Evolutionary conservation across 352 stramenopile species (phyloP), one percentile per base, ranked within the genome.

Genomic region (Phytophthora kernoviae): DNA sequence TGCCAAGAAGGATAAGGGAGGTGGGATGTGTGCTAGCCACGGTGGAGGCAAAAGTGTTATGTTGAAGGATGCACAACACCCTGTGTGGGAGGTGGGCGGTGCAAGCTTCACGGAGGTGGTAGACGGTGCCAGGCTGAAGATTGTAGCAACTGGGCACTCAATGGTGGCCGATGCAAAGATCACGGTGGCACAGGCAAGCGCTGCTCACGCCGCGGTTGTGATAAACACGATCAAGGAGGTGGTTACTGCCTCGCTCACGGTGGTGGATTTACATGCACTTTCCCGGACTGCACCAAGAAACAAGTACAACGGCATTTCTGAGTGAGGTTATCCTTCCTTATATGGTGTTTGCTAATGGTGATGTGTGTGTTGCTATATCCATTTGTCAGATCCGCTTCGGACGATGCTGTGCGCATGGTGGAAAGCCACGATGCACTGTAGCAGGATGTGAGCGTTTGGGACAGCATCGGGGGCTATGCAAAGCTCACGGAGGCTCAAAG

Each of bases 41-140:
- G 87, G 87, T 5, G 87, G 87, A 6, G 87, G 87, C 21, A 93
- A 93, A 90, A 91, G 47, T 95, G 86, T 54, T 95, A 77, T 33
- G 65, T 90, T 8, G 77, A 89, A 1, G 75, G 78, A 34, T 92
- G 81, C 51, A 65, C 60, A 3, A 93, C 79, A 18, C 71, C 77
- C 5, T 93, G 84, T 37, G 77, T 96, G 8, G 85, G 85, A 21
- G 85, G 85, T 22, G 85, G 85, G 0, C 67, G 79, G 8, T 94
- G 82, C 59, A 91, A 91, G 39, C 54, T 81, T 8, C 81, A 90
- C 55, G 81, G 81, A 17, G 84, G 84, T 27, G 84, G 84, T 26
- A 76, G 61, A 44, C 77, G 77, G 40, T 93, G 82, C 41, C 54
- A 86, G 48, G 27, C 54, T 26, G 61, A 78, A 15, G 41, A 48